Conservation (phyloP, 768 basidiomycete species). For the Leccinum rimulosum region DNA sequence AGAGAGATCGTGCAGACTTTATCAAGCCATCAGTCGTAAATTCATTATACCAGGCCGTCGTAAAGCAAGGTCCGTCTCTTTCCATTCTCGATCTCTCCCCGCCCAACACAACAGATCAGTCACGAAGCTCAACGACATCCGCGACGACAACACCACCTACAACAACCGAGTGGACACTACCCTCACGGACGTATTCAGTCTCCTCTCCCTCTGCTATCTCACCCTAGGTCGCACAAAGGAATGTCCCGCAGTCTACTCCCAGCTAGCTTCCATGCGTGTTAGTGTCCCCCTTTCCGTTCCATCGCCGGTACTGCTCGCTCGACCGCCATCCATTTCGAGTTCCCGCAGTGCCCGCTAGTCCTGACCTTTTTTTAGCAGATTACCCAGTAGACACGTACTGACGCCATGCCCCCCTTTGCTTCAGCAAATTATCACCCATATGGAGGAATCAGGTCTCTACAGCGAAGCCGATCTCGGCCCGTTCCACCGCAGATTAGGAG, state of each 20-base stretch:
- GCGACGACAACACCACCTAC: conserved; percentile 70
- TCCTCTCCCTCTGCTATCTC: conserved; percentile 95
- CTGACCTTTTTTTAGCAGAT: conserved; percentile 28
- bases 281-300: conserved; percentile 38
- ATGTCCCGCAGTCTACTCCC: conserved; percentile 92
- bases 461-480: conserved; percentile 89
- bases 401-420: conserved; percentile 20
- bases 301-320: background rate
- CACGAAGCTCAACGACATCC: conserved; percentile 86
- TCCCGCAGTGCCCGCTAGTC: conserved; percentile 16
- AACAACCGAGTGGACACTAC: conserved; percentile 94
- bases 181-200: conserved; percentile 91
- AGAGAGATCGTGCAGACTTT: conserved; percentile 90
- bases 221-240: conserved; percentile 96
- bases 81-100: background rate
- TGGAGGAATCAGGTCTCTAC: conserved; percentile 95
- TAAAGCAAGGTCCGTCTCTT: conserved; percentile 76
- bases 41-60: conserved; percentile 86
- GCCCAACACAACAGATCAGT: conserved; percentile 44
- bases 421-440: conserved; percentile 91
- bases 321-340: conserved; percentile 9
- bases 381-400: conserved; percentile 25
- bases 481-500: conserved; percentile 76
- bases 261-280: conserved; percentile 94
- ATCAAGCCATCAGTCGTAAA: conserved; percentile 94